Conservation (phyloP, 805 yeast species). For the Spathaspora boniae region DNA sequence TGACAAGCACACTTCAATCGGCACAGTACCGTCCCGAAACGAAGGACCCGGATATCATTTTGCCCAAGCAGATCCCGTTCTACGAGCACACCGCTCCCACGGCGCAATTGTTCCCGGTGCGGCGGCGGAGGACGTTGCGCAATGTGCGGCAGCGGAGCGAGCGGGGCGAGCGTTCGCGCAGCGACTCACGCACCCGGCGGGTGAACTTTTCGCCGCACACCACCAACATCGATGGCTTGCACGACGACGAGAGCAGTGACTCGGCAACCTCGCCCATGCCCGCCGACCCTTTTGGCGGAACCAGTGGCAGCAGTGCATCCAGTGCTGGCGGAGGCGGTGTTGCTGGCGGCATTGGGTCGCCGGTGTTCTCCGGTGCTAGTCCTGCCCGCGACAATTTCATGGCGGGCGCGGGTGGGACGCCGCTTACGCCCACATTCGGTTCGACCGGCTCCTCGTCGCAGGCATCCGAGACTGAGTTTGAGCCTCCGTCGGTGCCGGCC, state of each 20-base stretch:
- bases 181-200: slow-evolving; percentile 6
- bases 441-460: no score
- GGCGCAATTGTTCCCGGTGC: slow-evolving; percentile 7
- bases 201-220: slow-evolving; percentile 12
- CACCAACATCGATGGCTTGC: slow-evolving; percentile 10
- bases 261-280: not conserved
- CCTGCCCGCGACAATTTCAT: no score
- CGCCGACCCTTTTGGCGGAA: no score
- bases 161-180: slow-evolving; percentile 2
- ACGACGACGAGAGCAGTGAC: slow-evolving; percentile 5
- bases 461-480: no score
- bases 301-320: no score
- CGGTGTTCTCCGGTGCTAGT: no score
- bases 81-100: slow-evolving; percentile 13
- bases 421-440: no score
- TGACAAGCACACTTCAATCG: no score
- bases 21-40: slow-evolving; percentile 7
- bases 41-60: slow-evolving; percentile 24
- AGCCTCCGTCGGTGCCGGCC: no score
- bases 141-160: slow-evolving; percentile 7
- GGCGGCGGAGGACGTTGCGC: slow-evolving; percentile 2
- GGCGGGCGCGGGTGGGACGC: no score
- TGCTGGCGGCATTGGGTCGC: no score
- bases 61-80: slow-evolving; percentile 29
- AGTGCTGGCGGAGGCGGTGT: no score